A percentile compares a stretch with the other conserved stretches of the same genome.
Evolutionary conservation across 2,329 filamentous ascomycete species (phyloP).

Genomic region (Beauveria sp.): DNA sequence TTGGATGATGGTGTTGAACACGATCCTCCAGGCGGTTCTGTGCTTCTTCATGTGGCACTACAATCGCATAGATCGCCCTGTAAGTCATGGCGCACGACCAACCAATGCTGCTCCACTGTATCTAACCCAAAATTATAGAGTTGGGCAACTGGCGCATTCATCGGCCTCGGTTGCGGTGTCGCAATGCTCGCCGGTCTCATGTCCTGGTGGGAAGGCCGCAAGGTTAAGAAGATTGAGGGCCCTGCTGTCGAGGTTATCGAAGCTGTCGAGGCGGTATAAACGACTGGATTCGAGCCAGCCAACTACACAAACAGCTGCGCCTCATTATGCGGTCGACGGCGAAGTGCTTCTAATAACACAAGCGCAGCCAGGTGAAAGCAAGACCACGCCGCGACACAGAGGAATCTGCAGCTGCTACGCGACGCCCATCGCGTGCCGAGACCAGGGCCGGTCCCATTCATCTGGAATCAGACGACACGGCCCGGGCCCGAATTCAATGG

Average conservation of each 20-base stretch:
- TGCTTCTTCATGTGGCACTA: slow-evolving; percentile 20
- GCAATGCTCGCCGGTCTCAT: slow-evolving; percentile 19
- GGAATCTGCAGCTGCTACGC: too few relatives aligned
- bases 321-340: too few relatives aligned
- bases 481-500: too few relatives aligned
- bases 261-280: not conserved
- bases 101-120: not conserved
- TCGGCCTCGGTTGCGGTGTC: slow-evolving; percentile 18
- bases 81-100: slow-evolving; percentile 11
- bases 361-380: too few relatives aligned
- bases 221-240: slow-evolving; percentile 20
- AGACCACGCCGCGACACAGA: too few relatives aligned
- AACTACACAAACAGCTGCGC: not conserved
- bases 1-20: slow-evolving; percentile 20
- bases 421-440: too few relatives aligned
- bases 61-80: slow-evolving; percentile 18
- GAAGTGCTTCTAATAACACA: too few relatives aligned
- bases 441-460: too few relatives aligned
- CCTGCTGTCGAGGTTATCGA: slow-evolving; percentile 16
- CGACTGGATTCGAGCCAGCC: not conserved
- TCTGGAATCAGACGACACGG: too few relatives aligned
- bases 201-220: slow-evolving; percentile 20
- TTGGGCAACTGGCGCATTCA: slow-evolving; percentile 20
- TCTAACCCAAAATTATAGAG: not conserved
- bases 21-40: slow-evolving; percentile 17